Conservation (phyloP, 2,329 filamentous ascomycete genomes). For the Rutstroemia sp. region DNA sequence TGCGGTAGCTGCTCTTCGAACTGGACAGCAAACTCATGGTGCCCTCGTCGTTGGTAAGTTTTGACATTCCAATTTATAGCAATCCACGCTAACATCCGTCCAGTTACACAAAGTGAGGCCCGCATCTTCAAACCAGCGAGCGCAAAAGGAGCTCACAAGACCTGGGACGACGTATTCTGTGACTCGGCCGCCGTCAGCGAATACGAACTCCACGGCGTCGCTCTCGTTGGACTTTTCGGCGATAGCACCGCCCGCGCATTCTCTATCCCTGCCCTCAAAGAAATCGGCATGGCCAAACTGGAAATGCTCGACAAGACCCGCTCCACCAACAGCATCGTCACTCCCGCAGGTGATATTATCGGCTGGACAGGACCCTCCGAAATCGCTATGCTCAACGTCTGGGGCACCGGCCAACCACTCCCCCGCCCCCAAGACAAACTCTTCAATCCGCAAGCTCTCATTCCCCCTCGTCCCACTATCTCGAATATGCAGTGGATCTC, state of each 20-base stretch:
- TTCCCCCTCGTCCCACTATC: conserved; percentile 82
- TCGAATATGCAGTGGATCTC: conserved; percentile 95
- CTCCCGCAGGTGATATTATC: conserved; percentile 72
- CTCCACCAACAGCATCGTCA: conserved; percentile 63
- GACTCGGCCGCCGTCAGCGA: conserved; percentile 72
- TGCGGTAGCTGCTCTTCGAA: conserved; percentile 68
- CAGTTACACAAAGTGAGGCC: conserved; percentile 60
- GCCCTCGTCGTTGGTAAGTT: conserved; percentile 64
- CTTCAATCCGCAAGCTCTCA: conserved; percentile 65
- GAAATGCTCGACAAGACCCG: conserved; percentile 67
- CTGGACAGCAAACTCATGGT: conserved; percentile 69
- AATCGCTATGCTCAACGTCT: conserved; percentile 73
- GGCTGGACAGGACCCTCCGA: conserved; percentile 88
- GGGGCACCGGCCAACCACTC: conserved; percentile 64
- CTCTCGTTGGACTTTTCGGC: conserved; percentile 76
- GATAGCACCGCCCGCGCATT: conserved; percentile 75
- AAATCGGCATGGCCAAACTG: conserved; percentile 64
- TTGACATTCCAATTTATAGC: background rate
- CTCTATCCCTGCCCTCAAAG: conserved; percentile 80
- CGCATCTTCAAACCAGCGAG: conserved; percentile 81
- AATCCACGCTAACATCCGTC: conserved; percentile 9
- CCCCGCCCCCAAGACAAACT: conserved; percentile 63
- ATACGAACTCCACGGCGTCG: conserved; percentile 67
- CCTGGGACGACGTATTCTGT: conserved; percentile 75
- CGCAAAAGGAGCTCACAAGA: conserved; percentile 84